Evolutionary conservation across 2,329 filamentous ascomycete genomes (phyloP).

Genomic region (Lecanicillium sp.): DNA sequence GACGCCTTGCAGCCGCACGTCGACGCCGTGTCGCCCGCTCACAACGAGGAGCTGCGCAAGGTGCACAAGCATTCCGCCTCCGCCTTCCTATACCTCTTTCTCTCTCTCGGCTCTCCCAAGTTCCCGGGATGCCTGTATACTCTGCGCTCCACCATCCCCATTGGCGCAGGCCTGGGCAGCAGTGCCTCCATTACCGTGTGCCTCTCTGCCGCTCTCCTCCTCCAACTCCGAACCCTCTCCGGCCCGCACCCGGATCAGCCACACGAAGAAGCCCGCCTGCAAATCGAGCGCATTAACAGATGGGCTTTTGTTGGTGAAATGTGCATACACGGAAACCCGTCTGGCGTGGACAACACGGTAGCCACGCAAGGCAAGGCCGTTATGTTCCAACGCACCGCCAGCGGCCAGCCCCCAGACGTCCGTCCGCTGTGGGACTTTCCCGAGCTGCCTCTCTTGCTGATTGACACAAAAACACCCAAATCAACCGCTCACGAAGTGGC

Average conservation of each 20-base stretch:
- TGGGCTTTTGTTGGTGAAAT: constrained; percentile 98
- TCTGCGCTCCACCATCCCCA: constrained; percentile 86
- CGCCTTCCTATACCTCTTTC: constrained; percentile 86
- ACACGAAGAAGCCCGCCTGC: constrained; percentile 74
- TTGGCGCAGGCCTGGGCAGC: constrained; percentile 83
- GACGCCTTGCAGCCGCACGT: constrained; percentile 76
- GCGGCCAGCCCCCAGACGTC: constrained; percentile 68
- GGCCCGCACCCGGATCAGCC: constrained; percentile 91
- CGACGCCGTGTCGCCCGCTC: constrained; percentile 56
- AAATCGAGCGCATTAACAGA: constrained; percentile 90
- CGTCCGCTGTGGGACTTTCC: constrained; percentile 79
- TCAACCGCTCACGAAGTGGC: constrained; percentile 79
- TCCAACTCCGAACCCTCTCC: constrained; percentile 81
- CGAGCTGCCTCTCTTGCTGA: constrained; percentile 79
- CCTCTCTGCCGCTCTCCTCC: constrained; percentile 71
- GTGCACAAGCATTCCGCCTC: constrained; percentile 76
- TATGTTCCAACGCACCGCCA: constrained; percentile 75
- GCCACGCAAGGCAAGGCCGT: constrained; percentile 90
- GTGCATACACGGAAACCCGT: constrained; percentile 95
- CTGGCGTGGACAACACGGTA: constrained; percentile 95
- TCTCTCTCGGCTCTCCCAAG: constrained; percentile 73
- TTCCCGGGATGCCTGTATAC: constrained; percentile 83
- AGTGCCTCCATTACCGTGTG: constrained; percentile 94
- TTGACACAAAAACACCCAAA: constrained; percentile 82
- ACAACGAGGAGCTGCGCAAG: constrained; percentile 66